Evolutionary conservation across 495 filamentous ascomycete genomes (phyloP), one percentile per base, ranked within the genome.

Genomic region (Chaetomium fimeti): DNA sequence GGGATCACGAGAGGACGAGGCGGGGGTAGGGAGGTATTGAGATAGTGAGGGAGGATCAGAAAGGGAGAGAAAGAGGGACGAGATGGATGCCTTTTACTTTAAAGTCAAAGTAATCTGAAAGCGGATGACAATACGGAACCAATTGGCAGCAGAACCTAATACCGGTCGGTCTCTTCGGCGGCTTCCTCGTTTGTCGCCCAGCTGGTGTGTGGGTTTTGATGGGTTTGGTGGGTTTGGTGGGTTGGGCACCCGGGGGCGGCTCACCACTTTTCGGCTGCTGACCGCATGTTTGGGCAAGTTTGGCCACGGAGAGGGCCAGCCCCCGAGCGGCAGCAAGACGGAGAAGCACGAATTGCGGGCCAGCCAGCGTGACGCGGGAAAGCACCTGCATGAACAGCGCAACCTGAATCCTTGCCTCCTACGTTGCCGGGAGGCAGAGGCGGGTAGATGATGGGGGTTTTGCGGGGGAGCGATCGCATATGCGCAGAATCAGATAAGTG

Each of bases 201-300:
- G 40, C 18, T 36, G 32, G 32, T 36, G 32, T 32, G 29, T 32
- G 29, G 29, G 29, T 32, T 32, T 32, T 32, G 29, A 9, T 36
- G 32, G 22, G n/a, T 7, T 11, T 18, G 29, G 32, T 36, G 32
- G 22, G n/a, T 7, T 11, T 18, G 59, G 18, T 29, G 52, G n/a
- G 61, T 49, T 56, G 61, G 49, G 60, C 52, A 47, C 38, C 52
- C 57, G 42, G 15, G 43, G 55, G 56, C 45, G 12, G 28, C 48
- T 53, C 59, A 25, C 45, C 48, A 43, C 40, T 32, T 55, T 25
- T 63, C 65, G 65, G 65, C 57, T 67, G 65, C 61, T 67, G 65
- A 67, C 65, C 65, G 65, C 65, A 67, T 60, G 61, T 67, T 63
- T 63, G 61, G 32, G 32, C 32, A 36, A 36, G 32, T 63, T 63